Conservation (phyloP, 2,329 filamentous ascomycete species). For the Colletotrichum sp. region DNA sequence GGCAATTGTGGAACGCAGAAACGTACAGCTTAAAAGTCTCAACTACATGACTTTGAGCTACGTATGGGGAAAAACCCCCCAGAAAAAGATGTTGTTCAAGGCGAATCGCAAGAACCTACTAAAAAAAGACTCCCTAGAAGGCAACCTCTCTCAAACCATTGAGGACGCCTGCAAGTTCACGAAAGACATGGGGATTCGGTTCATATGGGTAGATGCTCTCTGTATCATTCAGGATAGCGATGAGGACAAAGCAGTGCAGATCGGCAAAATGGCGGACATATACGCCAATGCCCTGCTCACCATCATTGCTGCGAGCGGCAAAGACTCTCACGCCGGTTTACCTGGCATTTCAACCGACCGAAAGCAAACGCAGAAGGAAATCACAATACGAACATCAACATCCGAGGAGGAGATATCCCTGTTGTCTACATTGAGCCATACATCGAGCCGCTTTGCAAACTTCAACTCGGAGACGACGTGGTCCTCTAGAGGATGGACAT, state of each 20-base stretch:
- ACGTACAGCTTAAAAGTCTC: neutral
- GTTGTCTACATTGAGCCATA: neutral
- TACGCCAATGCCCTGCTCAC: neutral
- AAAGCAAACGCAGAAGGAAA: neutral
- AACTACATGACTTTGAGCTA: neutral
- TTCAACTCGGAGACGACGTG: neutral
- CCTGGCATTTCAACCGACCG: neutral
- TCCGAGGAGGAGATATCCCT: neutral
- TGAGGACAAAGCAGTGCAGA: neutral
- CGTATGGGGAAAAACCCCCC: neutral
- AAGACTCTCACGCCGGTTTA: neutral
- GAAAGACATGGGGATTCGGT: neutral
- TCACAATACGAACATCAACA: neutral
- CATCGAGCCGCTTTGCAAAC: neutral
- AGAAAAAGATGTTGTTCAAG: neutral
- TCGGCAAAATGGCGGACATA: neutral
- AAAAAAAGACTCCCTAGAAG: fast-evolving
- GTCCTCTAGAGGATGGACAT: neutral
- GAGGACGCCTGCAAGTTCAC: neutral
- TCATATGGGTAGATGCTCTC: neutral
- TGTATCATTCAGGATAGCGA: neutral
- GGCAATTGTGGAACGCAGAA: neutral
- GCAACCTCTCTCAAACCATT: neutral
- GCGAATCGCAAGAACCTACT: neutral
- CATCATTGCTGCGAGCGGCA: neutral